Base-by-base conservation (phyloP, 371 early-diverging fungal species). In the Globomyces sp. region DNA sequence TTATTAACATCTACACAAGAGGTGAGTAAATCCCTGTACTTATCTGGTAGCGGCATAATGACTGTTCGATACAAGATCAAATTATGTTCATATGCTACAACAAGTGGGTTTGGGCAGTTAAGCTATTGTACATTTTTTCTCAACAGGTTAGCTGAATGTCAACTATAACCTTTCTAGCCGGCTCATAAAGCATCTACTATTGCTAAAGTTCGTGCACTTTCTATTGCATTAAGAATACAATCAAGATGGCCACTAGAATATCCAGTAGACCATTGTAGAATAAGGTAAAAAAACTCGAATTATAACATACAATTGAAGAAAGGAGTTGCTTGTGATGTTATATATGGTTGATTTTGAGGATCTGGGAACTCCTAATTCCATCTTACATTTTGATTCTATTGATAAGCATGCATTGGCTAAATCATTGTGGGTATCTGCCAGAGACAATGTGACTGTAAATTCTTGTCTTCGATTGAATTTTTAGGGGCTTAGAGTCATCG, bases 311-410 rank as follows among this genome's bases (percentile, higher is more conserved):
- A 34, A n/a, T 11, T n/a, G 9, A 24, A 80, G 80, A 34, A 65
- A 68, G 24, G 81, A 86, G 66, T 65, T 87, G 60, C 74, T 74
- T 58, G 74, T 78, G 34, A 71, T 85, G 8, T 68, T 86, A 40
- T 87, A 87, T 50, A 69, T 86, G 39, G 74, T 73, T 0, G 87
- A 87, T 64, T 87, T 86, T 73, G 85, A 87, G 67, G 75, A 79
- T 43, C 76, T 86, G 8, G 71, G 77, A 42, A 85, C 87, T 43
- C 73, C 75, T 1, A 81, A 82, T 64, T 66, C 76, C 1, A 62
- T 75, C 10, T 67, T 74, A 10, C 85, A 86, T 37, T 86, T 87
- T 71, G 52, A 73, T 8, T 66, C 68, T 1, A 82, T 86, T 55
- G 74, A 82, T 63, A 87, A 87, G 66, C 73, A 69, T 5, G 82